Base-by-base conservation (phyloP, 1,284 basidiomycete genomes). In the Sporisorium scitamineum region DNA sequence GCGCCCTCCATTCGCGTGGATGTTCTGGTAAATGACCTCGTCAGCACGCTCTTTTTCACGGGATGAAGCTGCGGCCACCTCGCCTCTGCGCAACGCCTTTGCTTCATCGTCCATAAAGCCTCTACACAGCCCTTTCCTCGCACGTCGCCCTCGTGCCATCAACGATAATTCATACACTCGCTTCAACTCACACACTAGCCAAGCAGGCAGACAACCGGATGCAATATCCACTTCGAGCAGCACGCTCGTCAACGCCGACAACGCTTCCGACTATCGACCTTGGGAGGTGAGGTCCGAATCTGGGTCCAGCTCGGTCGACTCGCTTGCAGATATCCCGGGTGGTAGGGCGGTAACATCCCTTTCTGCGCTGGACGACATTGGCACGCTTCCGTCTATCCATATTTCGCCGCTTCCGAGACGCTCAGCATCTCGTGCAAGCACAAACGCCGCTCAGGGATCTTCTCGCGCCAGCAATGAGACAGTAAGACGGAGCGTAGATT, bases 151-250 rank as follows among this genome's bases (percentile, higher is more conserved):
- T 18, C 58, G 54, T 11, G 1, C 13, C 24, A 41, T 24, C 62
- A 39, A 52, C 50, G 39, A 48, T 1, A 24, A 18, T 11, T 16
- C 16, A 24, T 45, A 34, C 34, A 56, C 55, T 24, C 58, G 54
- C 39, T n/a, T 10, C 3, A 18, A 16, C 22, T 14, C 20, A 2
- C 24, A 29, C 24, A 31, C n/a, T 14, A 48, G 2, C 24, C 34
- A 26, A n/a, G 50, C 26, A 5, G 14, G 5, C 5, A 64, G 48
- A 34, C 50, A 44, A 10, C 61, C 70, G 9, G 74, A 76, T 60
- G 70, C 74, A 9, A 69, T 57, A n/a, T 76, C 74, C 5, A 76
- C 74, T 2, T 76, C 74, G 11, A 73, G 70, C 59, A 72, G 70
- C 57, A 76, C 74, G 18, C 66, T 76, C 47, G 74, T 76, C 60